phyloP scores from a whole-genome alignment of 164 flowering plant genomes.

The Chimonanthus praecox region DNA sequence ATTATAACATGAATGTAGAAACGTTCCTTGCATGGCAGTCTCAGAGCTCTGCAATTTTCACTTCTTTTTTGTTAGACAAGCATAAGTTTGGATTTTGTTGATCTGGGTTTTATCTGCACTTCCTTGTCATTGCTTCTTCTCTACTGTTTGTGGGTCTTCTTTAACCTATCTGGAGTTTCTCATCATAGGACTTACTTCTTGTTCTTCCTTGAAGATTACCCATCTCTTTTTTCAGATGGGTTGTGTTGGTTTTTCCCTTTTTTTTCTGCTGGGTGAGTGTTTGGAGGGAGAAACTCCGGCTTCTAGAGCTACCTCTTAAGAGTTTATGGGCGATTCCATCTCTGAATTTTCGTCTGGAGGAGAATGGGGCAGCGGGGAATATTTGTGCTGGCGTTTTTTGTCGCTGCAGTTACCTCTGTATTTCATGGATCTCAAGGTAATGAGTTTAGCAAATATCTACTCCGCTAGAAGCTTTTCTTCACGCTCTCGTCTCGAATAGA shows the following conservation, averaged over 20 bases:
- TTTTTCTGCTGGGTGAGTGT: neutral
- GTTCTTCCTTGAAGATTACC: constrained; percentile 4
- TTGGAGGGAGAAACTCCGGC: neutral
- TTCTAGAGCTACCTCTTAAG: neutral
- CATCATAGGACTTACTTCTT: neutral
- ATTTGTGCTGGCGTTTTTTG: neutral
- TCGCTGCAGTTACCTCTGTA: neutral
- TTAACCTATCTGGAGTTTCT: neutral
- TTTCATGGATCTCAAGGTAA: constrained; percentile 13
- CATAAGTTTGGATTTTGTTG: neutral
- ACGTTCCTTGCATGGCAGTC: constrained; percentile 6
- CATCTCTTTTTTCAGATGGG: constrained; percentile 7
- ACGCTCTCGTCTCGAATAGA: neutral
- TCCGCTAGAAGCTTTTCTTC: neutral
- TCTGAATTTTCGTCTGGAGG: neutral
- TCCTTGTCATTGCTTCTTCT: constrained; percentile 4
- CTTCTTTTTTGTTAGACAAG: neutral
- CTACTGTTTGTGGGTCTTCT: constrained; percentile 5
- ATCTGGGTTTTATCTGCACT: constrained; percentile 5
- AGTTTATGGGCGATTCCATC: neutral
- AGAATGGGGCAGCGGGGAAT: constrained; percentile 6
- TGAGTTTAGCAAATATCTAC: neutral
- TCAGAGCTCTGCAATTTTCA: neutral
- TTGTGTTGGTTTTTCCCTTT: neutral
- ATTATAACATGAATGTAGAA: constrained; percentile 1